Evolutionary conservation across 208 protist genomes (phyloP), one percentile per base, ranked within the genome.

Genomic region (Sergeia podlipaevii): DNA sequence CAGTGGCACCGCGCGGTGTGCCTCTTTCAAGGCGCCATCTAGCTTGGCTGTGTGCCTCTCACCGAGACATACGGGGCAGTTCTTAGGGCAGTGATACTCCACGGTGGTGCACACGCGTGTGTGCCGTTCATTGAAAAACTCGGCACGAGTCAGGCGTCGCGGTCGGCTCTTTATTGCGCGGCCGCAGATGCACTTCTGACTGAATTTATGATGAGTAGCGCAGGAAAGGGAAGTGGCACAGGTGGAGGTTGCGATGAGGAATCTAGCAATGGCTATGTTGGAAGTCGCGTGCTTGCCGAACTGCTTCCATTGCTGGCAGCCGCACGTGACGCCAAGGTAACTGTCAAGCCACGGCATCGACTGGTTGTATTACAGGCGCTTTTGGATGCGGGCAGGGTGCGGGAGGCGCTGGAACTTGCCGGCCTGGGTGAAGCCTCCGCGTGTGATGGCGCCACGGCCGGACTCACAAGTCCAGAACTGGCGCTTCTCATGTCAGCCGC

Each of bases 11-110:
- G 60, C 44, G 85, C 78, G 2, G 37, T 73, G 1, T 43, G 44
- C 10, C 73, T 92, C 13, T 63, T 92, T 17, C 44, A 62, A 1
- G 85, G 85, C 15, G 75, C 85, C 3, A 32, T 85, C 2, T 43
- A 59, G 18, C 69, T 87, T 24, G 56, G 53, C 29, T 85, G 74
- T 38, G 73, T 87, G 23, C 85, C 85, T 2, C 74, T 80, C 1
- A 37, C 77, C 26, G 65, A 80, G 21, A 89, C 85, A 24, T 92
- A 92, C 41, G 67, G 65, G 17, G 45, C 74, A 21, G 66, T 83
- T 15, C 62, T 92, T 15, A 28, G 59, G 7, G 59, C 76, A 17
- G 62, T 66, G 1, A 42, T 80, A 3, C 72, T 37, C 2, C 52
- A 62, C 29, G 67, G 77, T 4, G 79, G 70, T 7, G 85, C 79